Base-by-base conservation (phyloP, 1,284 basidiomycete species). In the Leccinum fuscescens region DNA sequence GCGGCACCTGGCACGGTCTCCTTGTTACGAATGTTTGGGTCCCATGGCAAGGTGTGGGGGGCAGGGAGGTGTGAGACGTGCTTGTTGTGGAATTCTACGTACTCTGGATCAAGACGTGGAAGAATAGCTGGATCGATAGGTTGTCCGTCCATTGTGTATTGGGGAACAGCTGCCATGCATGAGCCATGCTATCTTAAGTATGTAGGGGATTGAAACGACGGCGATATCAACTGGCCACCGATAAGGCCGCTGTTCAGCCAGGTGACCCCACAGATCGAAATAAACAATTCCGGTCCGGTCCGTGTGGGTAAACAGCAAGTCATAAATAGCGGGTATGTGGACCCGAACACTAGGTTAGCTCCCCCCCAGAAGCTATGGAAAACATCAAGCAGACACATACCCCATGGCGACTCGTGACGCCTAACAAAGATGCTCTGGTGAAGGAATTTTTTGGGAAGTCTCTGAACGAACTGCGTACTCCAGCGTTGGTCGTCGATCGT, bases 401-500 rank as follows among this genome's bases (percentile, higher is more conserved):
- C 0, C 82, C 83, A 9, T 75, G 79, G 67, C 68, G 78, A 31
- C 67, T 84, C 54, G 67, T 77, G 14, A 66, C 65, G 17, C 81
- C 83, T 3, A 74, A 79, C 65, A 90, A 90, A 71, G 74, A 80
- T 49, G 78, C 75, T 11, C 78, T 94, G 17, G 72, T 80, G 22
- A 70, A 81, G 48, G 80, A 84, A 62, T 94, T 88, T 73, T 75
- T 80, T 29, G 88, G 88, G 42, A 84, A 82, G 69, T 69, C 78
- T 12, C 72, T 94, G 58, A 73, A 81, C 55, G 74, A 76, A 1
- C 76, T 94, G 27, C 82, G 90, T 58, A 94, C 93, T 0, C 93
- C 93, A 24, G 89, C 90, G 1, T 76, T 91, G 63, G 78, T 94
- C 58, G 84, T 95, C 63, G 91, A 95, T 76, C 82, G 88, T 27